phyloP scores from a whole-genome alignment of 371 early-diverging fungal species.

The Entomophthora muscae region DNA sequence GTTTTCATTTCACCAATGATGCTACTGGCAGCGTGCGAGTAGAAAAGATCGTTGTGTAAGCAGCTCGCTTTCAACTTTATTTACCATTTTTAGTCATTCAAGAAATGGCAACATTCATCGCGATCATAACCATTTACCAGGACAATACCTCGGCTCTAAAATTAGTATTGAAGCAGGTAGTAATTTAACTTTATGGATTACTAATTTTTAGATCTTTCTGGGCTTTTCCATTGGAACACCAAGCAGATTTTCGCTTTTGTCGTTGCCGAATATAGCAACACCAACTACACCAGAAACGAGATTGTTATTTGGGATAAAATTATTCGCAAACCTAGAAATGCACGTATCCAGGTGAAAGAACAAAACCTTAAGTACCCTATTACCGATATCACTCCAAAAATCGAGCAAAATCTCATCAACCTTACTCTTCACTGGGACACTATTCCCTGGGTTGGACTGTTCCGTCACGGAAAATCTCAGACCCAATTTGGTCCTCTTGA shows the following conservation, averaged over 20 bases:
- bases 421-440: slow-evolving; percentile 64
- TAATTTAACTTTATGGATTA: not conserved
- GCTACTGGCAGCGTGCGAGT: not conserved
- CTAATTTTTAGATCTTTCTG: slow-evolving; percentile 43
- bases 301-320: slow-evolving; percentile 87
- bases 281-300: slow-evolving; percentile 47
- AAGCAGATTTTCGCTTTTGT: slow-evolving; percentile 84
- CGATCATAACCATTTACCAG: not conserved
- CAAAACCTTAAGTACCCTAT: slow-evolving; percentile 57
- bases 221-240: slow-evolving; percentile 90
- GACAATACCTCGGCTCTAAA: slow-evolving; percentile 1
- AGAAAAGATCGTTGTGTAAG: not conserved
- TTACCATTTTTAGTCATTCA: not conserved
- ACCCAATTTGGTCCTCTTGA: slow-evolving; percentile 1
- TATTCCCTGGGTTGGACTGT: slow-evolving; percentile 64
- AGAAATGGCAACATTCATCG: not conserved
- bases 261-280: slow-evolving; percentile 65
- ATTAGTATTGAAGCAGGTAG: slow-evolving; percentile 10
- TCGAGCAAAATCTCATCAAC: slow-evolving; percentile 7
- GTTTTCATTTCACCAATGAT: not conserved
- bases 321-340: slow-evolving; percentile 47
- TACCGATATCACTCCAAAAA: slow-evolving; percentile 29
- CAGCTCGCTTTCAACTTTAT: not conserved
- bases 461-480: not conserved
- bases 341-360: slow-evolving; percentile 32